phyloP scores from a whole-genome alignment of 768 basidiomycete species.

The Tulasnella sp. region DNA sequence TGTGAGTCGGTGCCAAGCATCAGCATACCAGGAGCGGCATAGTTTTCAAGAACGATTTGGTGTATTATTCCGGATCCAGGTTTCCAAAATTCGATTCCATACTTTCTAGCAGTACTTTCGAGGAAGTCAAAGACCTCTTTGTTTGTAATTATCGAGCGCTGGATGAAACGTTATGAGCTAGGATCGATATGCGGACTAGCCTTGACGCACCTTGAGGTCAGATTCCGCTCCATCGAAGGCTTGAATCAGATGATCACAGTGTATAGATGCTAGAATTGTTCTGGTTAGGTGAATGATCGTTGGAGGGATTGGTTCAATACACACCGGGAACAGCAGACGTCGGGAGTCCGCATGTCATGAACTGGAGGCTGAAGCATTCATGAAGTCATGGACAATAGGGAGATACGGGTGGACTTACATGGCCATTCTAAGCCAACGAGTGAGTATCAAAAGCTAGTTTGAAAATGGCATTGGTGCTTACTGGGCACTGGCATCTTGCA shows the following conservation, averaged over 20 bases:
- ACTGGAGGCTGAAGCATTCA: conserved; percentile 57
- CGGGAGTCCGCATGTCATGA: conserved; percentile 88
- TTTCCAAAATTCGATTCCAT: conserved; percentile 92
- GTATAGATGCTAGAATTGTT: conserved; percentile 58
- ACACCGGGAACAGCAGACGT: conserved; percentile 70
- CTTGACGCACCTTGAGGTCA: conserved; percentile 56
- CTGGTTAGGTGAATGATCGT: conserved; percentile 42
- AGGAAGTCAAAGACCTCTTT: conserved; percentile 97
- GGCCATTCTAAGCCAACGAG: conserved; percentile 49
- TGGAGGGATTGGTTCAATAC: neutral
- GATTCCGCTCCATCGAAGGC: conserved; percentile 76
- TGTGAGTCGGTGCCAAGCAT: conserved; percentile 95
- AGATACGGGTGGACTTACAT: conserved; percentile 36
- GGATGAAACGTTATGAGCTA: neutral
- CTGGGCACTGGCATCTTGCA: conserved; percentile 93
- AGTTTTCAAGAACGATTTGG: conserved; percentile 96
- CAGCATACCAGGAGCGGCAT: conserved; percentile 87
- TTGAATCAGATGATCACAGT: conserved; percentile 97
- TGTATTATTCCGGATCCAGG: conserved; percentile 94
- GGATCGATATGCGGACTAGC: neutral
- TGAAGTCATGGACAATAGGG: neutral
- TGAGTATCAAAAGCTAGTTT: neutral
- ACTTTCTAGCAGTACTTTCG: conserved; percentile 78
- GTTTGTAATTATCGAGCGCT: conserved; percentile 79
- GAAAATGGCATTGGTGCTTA: conserved; percentile 31